Conservation (phyloP, 805 yeast species). For the Maudiozyma barnettii region DNA sequence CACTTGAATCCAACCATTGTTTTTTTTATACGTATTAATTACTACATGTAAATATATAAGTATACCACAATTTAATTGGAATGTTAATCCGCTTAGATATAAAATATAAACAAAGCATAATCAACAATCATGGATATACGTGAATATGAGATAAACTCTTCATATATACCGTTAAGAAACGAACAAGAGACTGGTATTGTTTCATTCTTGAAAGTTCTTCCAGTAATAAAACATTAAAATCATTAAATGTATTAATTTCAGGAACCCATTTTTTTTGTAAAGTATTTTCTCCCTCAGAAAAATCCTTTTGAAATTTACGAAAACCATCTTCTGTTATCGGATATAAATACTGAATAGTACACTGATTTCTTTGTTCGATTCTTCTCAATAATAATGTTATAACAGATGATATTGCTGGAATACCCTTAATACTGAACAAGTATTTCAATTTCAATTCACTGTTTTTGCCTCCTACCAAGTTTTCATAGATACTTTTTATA, state of each 20-base stretch:
- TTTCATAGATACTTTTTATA: slow-evolving; percentile 10
- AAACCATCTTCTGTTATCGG: slow-evolving; percentile 18
- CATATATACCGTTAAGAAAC: slow-evolving; percentile 44
- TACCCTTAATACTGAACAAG: slow-evolving; percentile 17
- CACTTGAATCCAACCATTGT: background rate
- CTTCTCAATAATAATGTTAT: slow-evolving; percentile 6
- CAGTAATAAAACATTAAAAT: slow-evolving; percentile 37
- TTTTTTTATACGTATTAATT: background rate
- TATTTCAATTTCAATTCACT: slow-evolving; percentile 6
- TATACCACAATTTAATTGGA: background rate
- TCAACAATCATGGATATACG: background rate
- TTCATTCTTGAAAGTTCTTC: slow-evolving; percentile 24
- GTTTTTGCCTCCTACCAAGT: slow-evolving; percentile 8
- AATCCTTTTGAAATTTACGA: slow-evolving; percentile 9
- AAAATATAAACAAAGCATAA: background rate
- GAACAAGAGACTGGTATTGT: slow-evolving; percentile 43
- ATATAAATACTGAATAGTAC: slow-evolving; percentile 3
- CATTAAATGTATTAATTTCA: slow-evolving; percentile 30
- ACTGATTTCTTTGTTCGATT: slow-evolving; percentile 7
- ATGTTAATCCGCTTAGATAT: background rate
- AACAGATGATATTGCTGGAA: slow-evolving; percentile 19
- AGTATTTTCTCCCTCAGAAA: background rate
- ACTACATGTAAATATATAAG: background rate
- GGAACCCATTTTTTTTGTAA: slow-evolving; percentile 10
- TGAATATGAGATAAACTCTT: slow-evolving; percentile 34